Evolutionary conservation across 495 filamentous ascomycete genomes (phyloP).

Genomic region (Xylaria castorea): DNA sequence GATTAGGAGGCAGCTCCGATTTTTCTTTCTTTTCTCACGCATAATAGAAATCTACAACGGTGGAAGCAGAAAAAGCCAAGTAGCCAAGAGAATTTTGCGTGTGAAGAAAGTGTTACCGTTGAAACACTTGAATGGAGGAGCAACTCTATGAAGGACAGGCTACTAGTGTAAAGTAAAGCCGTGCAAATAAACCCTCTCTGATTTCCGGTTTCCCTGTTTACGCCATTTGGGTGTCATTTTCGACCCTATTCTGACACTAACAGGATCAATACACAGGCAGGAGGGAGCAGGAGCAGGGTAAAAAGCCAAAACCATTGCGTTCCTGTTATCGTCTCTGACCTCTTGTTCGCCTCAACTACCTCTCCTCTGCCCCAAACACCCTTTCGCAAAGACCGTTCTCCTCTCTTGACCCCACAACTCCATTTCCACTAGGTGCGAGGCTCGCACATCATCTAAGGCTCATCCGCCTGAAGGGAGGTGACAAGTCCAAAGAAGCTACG

Average conservation of each 20-base stretch:
- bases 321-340: background rate
- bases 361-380: conserved; percentile 9
- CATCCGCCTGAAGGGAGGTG: conserved; percentile 12
- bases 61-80: background rate
- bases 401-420: conserved; percentile 28
- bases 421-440: conserved; percentile 15
- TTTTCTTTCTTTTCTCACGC: conserved; percentile 4
- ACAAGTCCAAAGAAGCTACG: conserved; percentile 25
- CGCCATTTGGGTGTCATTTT: conserved; percentile 24
- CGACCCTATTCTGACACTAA: conserved; percentile 26
- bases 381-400: conserved; percentile 23
- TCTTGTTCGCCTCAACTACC: conserved; percentile 19
- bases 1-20: background rate
- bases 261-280: conserved; percentile 33
- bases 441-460: conserved; percentile 15
- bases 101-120: conserved; percentile 9
- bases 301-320: conserved; percentile 15
- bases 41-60: background rate
- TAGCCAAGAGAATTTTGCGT: background rate
- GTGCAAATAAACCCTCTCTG: conserved; percentile 21
- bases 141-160: conserved; percentile 29
- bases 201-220: conserved; percentile 26
- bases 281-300: background rate
- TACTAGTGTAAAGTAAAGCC: conserved; percentile 21
- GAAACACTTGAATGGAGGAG: conserved; percentile 10